These are phyloP conservation scores for Cladosporium austrohemisphaericum DNA, from an alignment of 2,329 filamentous ascomycete species.

Conservation along the genomic window DNA sequence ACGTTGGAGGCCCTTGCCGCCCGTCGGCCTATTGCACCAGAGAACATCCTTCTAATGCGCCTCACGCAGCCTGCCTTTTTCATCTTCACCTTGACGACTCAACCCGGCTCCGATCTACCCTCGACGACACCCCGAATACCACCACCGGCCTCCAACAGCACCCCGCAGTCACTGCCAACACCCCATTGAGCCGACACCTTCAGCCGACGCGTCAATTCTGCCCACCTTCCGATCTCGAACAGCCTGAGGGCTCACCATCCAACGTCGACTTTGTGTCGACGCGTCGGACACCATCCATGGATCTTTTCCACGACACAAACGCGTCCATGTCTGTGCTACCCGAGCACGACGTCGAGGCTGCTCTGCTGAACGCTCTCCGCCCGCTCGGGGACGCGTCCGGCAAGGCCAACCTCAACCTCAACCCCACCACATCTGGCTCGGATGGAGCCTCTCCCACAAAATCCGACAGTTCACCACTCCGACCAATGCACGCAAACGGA, in stretches of 20 bases:
- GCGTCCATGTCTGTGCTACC: constrained; percentile 31
- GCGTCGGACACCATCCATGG: constrained; percentile 53
- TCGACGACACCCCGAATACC: neutral
- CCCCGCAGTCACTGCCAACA: neutral
- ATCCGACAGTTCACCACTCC: constrained; percentile 56
- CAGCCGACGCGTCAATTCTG: constrained; percentile 11
- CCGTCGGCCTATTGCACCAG: constrained; percentile 1
- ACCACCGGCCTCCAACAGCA: neutral
- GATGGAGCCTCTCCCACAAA: constrained; percentile 69
- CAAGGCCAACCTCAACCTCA: constrained; percentile 63
- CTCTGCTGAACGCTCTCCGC: constrained; percentile 46
- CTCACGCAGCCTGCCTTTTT: neutral
- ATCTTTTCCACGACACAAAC: constrained; percentile 57
- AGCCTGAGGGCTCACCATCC: constrained; percentile 4
- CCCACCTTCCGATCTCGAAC: neutral
- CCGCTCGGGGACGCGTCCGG: constrained; percentile 45
- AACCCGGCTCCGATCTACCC: neutral
- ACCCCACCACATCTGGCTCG: constrained; percentile 53
- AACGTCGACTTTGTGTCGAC: constrained; percentile 45
- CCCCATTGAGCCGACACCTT: neutral
- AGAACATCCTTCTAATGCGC: constrained; percentile 9
- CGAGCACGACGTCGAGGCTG: constrained; percentile 49
- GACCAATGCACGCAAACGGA: constrained; percentile 58
- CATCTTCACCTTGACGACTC: neutral
- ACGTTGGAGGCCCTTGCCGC: constrained; percentile 12